A percentile compares a stretch with the other conserved stretches of the same genome.
These are phyloP conservation scores for Carnegiea gigantea DNA, from an alignment of 179 eudicot species.

Conservation along the genomic window DNA sequence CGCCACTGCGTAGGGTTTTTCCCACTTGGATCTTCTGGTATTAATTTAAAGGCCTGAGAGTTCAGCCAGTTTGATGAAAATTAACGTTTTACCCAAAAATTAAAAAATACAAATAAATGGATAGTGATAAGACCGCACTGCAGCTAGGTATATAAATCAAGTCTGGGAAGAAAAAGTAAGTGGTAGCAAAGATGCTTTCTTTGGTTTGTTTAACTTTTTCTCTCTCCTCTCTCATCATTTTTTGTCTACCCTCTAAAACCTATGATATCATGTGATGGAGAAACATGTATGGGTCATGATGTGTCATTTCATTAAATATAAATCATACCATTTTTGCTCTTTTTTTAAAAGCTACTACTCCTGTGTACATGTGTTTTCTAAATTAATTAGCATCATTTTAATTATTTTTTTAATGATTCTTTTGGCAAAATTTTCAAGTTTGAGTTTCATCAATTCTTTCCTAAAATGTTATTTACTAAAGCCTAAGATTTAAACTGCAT, in stretches of 20 bases:
- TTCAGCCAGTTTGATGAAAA: background rate
- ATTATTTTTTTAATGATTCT: no score
- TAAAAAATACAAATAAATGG: conserved; percentile 17
- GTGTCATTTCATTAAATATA: conserved; percentile 14
- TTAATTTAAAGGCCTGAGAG: no score
- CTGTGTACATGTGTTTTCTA: no score
- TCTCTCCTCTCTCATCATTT: conserved; percentile 7
- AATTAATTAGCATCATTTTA: no score
- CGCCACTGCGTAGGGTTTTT: conserved; percentile 29
- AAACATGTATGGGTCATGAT: conserved; percentile 25
- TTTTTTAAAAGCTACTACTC: no score
- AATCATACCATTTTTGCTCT: background rate
- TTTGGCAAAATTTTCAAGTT: no score
- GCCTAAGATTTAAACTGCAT: no score
- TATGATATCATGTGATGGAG: conserved; percentile 9
- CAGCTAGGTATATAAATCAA: background rate
- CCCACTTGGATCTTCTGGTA: background rate
- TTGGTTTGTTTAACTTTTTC: background rate
- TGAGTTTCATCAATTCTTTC: no score
- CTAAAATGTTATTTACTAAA: no score
- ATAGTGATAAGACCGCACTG: conserved; percentile 37
- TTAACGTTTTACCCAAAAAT: no score
- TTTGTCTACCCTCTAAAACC: conserved; percentile 5
- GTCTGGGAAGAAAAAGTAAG: background rate
- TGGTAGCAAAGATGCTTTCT: conserved; percentile 26